phyloP scores from a whole-genome alignment of 2,329 filamentous ascomycete genomes.

The Claviceps cyperi region DNA sequence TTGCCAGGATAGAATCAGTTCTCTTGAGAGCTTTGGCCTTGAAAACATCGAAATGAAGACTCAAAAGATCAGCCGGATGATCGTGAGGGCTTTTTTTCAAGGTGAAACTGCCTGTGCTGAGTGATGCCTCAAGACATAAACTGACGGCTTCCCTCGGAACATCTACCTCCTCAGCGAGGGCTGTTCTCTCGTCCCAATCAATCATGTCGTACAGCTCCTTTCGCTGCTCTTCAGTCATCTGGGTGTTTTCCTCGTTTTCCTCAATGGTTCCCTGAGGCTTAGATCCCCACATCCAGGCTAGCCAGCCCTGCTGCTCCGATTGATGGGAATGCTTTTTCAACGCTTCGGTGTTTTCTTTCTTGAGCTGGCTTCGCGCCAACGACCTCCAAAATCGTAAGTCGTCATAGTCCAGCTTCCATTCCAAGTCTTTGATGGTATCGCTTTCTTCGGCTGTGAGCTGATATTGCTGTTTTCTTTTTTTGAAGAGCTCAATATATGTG shows the following conservation, averaged over 20 bases:
- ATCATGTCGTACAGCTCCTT: slow-evolving; percentile 96
- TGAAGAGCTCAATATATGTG: slow-evolving; percentile 87
- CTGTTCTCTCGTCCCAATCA: slow-evolving; percentile 94
- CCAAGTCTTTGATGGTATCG: slow-evolving; percentile 59
- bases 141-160: slow-evolving; percentile 84
- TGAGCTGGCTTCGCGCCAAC: slow-evolving; percentile 80
- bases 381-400: slow-evolving; percentile 97
- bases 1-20: slow-evolving; percentile 78
- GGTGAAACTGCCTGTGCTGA: slow-evolving; percentile 94
- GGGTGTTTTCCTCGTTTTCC: slow-evolving; percentile 53
- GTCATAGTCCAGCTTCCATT: slow-evolving; percentile 83
- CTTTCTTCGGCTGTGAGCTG: slow-evolving; percentile 57
- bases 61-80: slow-evolving; percentile 67
- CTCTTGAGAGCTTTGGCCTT: slow-evolving; percentile 79
- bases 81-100: slow-evolving; percentile 53
- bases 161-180: slow-evolving; percentile 75
- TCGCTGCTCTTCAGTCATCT: slow-evolving; percentile 89
- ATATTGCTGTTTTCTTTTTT: slow-evolving; percentile 70
- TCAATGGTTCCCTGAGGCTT: slow-evolving; percentile 50
- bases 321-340: slow-evolving; percentile 46
- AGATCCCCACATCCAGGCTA: slow-evolving; percentile 81
- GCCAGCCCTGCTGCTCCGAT: slow-evolving; percentile 70
- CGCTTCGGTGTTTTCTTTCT: slow-evolving; percentile 87
- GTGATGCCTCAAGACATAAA: slow-evolving; percentile 77
- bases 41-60: slow-evolving; percentile 88